Base-by-base conservation (phyloP, 495 filamentous ascomycete species). In the Pseudevernia furfuracea region DNA sequence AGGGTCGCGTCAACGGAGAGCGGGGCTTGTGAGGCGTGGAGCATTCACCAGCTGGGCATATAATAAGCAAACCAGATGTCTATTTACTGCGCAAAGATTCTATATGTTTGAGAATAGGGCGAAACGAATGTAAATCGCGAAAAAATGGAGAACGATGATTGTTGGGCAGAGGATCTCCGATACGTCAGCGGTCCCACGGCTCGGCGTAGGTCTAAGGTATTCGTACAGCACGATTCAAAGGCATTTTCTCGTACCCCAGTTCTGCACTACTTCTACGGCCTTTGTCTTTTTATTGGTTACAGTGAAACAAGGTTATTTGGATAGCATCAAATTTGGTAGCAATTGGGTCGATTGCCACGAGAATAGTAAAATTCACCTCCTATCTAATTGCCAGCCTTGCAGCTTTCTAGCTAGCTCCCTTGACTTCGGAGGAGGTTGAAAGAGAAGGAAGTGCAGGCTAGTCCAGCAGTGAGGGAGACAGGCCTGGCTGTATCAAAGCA, bases 341-440 rank as follows among this genome's bases (percentile, higher is more conserved):
- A 56, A 56, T 32, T 28, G 39, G 34, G 61, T 43, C 49, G 52
- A 63, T 55, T 41, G 48, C 55, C 25, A 39, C 37, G 61, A 57
- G 41, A 57, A 36, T 36, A 57, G 19, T 34, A 62, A 37, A 36
- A 23, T 44, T n/a, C 23, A 55, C 38, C 52, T 57, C 61, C 55
- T 36, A 41, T 57, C 49, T 57, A n/a, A n/a, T 43, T n/a, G 49
- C 61, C 52, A 63, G 34, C 60, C 32, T 38, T 39, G 15, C 49
- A 32, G 60, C 37, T 63, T 39, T 55, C 61, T 63, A 63, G 49
- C 39, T 57, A 57, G 41, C 28, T 63, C 52, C 23, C 38, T 56
- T 43, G 14, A 19, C n/a, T 37, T 55, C 9, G 36, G 49, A 57
- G 25, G 14, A 30, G 32, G 49, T 63, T 9, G 37, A 32, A 30